Evolutionary conservation across 176 grass and related monocot genomes (phyloP), one percentile per base, ranked within the genome.

Genomic region (Metroxylon sagu): DNA sequence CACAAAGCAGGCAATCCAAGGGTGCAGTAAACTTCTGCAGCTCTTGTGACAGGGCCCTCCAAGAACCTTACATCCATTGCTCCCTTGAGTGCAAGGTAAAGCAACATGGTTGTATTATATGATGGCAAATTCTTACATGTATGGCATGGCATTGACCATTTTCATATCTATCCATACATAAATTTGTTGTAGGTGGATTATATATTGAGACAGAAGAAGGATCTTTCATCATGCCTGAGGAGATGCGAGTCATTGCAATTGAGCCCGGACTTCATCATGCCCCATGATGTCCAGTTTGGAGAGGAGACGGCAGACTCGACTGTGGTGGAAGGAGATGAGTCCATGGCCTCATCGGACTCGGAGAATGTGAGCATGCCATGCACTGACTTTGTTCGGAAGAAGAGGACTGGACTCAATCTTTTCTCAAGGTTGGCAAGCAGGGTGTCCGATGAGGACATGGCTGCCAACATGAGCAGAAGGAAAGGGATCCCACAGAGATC

Each of bases 11-110:
- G 25, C 68, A 71, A 30, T 60, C 50, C 56, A 71, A 60, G 50
- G 68, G 68, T 14, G 50, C 68, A 17, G 56, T 43, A 52, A 71
- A 71, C 26, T 8, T 71, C 0, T 71, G 68, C 68, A 60, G 56
- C 48, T 60, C 68, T 27, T 71, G 68, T 57, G 56, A 60, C 26
- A 60, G 68, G 57, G 30, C 35, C 16, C 68, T 71, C 56, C 68
- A 71, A 15, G 68, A 71, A 30, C 68, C 68, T 29, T 71, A 71
- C 16, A 50, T 71, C 43, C 68, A 71, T 52, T 71, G 68, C 55
- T 71, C 68, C 0, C 68, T 71, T 4, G 56, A 71, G 57, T 71
- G 68, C 25, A 71, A 71, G 68, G 68, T 71, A 35, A 23, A 23
- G 21, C 21, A 23, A 23, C 1, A 23, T 23, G 1, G 21, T 23